Evolutionary conservation across 2,329 filamentous ascomycete genomes (phyloP), one percentile per base, ranked within the genome.

Genomic region (Sordariomycetes sp.): DNA sequence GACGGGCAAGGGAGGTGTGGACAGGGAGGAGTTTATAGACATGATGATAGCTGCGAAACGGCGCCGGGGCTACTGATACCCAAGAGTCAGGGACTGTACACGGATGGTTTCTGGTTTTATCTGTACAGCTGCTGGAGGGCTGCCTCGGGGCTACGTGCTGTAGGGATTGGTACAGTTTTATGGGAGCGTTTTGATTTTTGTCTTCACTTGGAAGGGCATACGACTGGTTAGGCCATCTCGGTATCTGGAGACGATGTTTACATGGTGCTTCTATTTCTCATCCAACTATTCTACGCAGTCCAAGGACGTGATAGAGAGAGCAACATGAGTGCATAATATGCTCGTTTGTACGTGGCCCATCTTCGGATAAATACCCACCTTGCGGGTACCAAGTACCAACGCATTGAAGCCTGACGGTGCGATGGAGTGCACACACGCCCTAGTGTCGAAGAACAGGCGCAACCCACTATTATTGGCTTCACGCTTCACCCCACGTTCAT

Each of bases 1-100:
- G 62, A 89, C 95, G 67, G 92, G 90, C 1, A 95, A 95, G 64
- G 91, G 91, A 12, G 90, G 81, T 57, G 84, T 87, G 8, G 82
- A 81, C 61, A 75, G 81, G 62, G 84, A 87, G 59, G 84, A 87
- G 68, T 87, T 87, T 66, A 79, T 84, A 56, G 80, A 82, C 64
- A 81, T 85, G 72, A 79, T 80, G 76, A 60, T 62, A 42, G 61
- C 61, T 13, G 61, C 61, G 25, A 62, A 62, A 48, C 59, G 61
- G 34, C 58, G 61, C 8, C 57, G 61, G 13, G 60, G 60, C 45
- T 62, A 62, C 36, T 58, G 45, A 50, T 50, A 24, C n/a, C n/a
- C 22, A 50, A 20, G 45, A 12, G 12, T 4, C 20, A 7, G 2
- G 10, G 45, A 20, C 22, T 24, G 20, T 50, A 6, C 17, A 24